Evolutionary conservation across 225 moss, liverwort and hornwort genomes (phyloP), one percentile per base, ranked within the genome.

Genomic region (Marchantia polymorpha): DNA sequence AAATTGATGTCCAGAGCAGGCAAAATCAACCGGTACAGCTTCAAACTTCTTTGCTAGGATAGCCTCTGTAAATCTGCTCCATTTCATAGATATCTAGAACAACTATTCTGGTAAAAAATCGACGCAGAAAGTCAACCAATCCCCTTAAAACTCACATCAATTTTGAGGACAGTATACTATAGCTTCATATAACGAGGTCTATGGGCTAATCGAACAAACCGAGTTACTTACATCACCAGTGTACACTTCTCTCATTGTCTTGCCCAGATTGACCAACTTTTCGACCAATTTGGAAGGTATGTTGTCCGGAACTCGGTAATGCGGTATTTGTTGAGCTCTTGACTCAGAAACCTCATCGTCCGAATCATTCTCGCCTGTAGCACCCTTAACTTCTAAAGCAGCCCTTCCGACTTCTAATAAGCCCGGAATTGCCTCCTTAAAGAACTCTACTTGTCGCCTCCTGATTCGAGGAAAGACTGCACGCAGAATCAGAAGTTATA

Each of bases 381-480:
- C 90, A 75, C 27, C 85, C 49, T 85, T 87, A 39, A 83, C 82
- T 87, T 88, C 83, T 55, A 85, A 81, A 29, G 88, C 83, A 78
- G 87, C 69, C 64, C 87, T 90, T 52, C 87, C 84, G 64, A 92
- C 83, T 63, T 85, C 77, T 76, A 96, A 83, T 68, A 96, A 89
- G 69, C 88, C 94, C 49, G 86, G 76, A 67, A 86, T 85, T 29
- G 89, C 91, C 79, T 88, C 94, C 79, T 89, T 89, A 81, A 94
- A 87, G 74, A 96, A 96, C 72, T 85, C 83, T 82, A 86, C 78
- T 72, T 92, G 88, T 51, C 84, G 87, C 75, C 92, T 90, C 63
- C 79, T 88, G 76, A 96, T 91, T 27, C 89, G 92, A 29, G 90
- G 82, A 82, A 93, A 96, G n/a, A 92, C 92, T 93, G 89, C 82